These are phyloP conservation scores for Zangia roseola DNA, from an alignment of 768 basidiomycete genomes.

Conservation along the genomic window DNA sequence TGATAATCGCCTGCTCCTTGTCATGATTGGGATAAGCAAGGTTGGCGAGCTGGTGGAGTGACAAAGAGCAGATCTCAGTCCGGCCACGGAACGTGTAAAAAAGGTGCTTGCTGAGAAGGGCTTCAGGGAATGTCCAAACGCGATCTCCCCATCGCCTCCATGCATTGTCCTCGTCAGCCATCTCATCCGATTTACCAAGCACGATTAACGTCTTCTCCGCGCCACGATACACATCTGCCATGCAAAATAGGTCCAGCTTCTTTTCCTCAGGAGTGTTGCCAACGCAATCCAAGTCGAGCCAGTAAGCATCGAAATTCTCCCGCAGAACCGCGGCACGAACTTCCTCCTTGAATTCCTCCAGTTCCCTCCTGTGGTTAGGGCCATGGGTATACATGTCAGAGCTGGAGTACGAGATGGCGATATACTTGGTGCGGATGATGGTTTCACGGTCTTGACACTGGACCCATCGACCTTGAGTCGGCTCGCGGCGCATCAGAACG, in stretches of 20 bases:
- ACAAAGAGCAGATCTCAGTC: neutral
- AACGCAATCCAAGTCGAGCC: conserved; percentile 19
- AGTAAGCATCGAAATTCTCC: conserved; percentile 10
- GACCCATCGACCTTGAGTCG: conserved; percentile 1
- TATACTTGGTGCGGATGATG: conserved; percentile 8
- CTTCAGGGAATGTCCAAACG: conserved; percentile 18
- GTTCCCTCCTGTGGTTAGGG: neutral
- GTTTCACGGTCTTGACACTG: neutral
- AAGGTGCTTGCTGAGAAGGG: conserved; percentile 8
- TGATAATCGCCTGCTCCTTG: conserved; percentile 15
- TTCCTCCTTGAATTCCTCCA: conserved; percentile 2
- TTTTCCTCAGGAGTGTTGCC: conserved; percentile 10
- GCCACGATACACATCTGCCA: conserved; percentile 22
- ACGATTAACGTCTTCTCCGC: no score
- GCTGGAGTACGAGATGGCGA: conserved; percentile 19
- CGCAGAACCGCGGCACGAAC: conserved; percentile 2
- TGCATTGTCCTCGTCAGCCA: no score
- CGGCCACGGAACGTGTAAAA: conserved; percentile 3
- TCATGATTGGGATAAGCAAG: conserved; percentile 10
- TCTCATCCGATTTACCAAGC: no score
- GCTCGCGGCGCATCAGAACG: conserved; percentile 3
- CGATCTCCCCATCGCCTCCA: conserved; percentile 16
- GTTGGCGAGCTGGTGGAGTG: conserved; percentile 10
- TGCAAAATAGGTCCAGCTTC: conserved; percentile 17
- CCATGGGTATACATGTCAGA: conserved; percentile 11